Conservation (phyloP, 208 protist species). For the Balamuthia mandrillaris region DNA sequence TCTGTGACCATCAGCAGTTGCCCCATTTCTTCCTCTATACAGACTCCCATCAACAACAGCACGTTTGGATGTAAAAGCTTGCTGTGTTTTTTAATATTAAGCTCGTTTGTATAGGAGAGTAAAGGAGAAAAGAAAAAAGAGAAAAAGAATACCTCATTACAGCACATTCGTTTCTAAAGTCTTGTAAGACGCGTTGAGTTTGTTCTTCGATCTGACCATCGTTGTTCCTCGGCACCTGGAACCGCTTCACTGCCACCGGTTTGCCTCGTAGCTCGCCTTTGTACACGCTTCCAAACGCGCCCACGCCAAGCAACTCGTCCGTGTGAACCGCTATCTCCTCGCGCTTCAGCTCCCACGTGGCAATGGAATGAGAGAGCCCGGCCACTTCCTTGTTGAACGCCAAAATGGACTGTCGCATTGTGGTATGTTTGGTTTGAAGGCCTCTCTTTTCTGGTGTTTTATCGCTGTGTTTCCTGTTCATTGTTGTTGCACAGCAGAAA, state of each 20-base stretch:
- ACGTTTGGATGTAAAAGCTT: constrained; percentile 28
- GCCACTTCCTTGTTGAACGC: background rate
- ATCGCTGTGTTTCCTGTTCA: too few relatives aligned
- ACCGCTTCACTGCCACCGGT: constrained; percentile 21
- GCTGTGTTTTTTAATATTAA: background rate
- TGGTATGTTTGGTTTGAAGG: too few relatives aligned
- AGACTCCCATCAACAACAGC: constrained; percentile 31
- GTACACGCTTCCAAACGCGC: background rate
- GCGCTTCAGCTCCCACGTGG: background rate
- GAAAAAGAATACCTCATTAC: background rate
- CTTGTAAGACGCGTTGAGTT: background rate
- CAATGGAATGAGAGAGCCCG: background rate
- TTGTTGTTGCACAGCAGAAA: too few relatives aligned
- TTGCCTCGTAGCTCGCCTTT: constrained; percentile 23
- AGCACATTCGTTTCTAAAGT: constrained; percentile 29
- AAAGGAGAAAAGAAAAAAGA: background rate
- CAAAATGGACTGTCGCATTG: constrained; percentile 10
- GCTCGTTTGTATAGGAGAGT: background rate
- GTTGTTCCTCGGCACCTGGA: too few relatives aligned
- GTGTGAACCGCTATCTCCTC: background rate
- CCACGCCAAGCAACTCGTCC: background rate
- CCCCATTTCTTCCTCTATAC: background rate
- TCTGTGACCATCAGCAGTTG: constrained; percentile 34
- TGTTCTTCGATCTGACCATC: constrained; percentile 26
- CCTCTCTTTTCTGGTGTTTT: too few relatives aligned